phyloP scores from a whole-genome alignment of 225 moss, liverwort and hornwort genomes.

The Physcomitrellopsis africana region DNA sequence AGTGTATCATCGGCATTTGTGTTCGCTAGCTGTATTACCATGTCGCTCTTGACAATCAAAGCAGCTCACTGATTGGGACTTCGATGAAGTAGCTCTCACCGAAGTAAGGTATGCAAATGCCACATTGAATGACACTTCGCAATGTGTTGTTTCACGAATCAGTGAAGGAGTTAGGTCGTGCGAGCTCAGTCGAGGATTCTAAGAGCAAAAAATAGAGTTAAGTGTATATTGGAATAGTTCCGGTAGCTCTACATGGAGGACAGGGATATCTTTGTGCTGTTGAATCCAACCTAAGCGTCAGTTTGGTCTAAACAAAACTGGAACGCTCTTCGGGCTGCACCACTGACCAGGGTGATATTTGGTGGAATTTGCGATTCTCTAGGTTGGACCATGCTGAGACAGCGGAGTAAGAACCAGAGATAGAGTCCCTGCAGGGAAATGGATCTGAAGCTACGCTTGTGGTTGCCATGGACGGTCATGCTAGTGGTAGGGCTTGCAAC shows the following conservation, averaged over 20 bases:
- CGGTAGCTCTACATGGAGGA: too few relatives aligned
- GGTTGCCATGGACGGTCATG: constrained; percentile 49
- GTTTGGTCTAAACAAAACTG: background rate
- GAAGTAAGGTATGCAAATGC: too few relatives aligned
- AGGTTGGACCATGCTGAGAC: constrained; percentile 33
- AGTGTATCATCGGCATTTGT: too few relatives aligned
- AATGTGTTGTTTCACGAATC: too few relatives aligned
- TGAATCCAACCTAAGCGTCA: background rate
- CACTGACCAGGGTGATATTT: background rate
- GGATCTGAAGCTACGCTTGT: constrained; percentile 36
- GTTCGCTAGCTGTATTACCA: too few relatives aligned
- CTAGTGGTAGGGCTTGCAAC: constrained; percentile 10
- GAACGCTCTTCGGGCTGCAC: background rate
- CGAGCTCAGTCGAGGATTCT: too few relatives aligned
- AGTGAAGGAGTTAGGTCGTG: too few relatives aligned
- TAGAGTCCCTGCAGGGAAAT: constrained; percentile 44
- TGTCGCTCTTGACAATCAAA: background rate
- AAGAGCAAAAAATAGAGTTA: too few relatives aligned
- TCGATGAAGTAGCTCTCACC: constrained; percentile 8
- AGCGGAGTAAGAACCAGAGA: background rate
- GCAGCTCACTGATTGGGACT: constrained; percentile 24
- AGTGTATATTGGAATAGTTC: too few relatives aligned
- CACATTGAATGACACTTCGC: too few relatives aligned
- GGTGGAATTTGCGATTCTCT: background rate
- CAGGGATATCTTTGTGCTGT: background rate